Conservation (phyloP, 1,139 yeast genomes). For the Scheffersomyces illinoinensis region DNA sequence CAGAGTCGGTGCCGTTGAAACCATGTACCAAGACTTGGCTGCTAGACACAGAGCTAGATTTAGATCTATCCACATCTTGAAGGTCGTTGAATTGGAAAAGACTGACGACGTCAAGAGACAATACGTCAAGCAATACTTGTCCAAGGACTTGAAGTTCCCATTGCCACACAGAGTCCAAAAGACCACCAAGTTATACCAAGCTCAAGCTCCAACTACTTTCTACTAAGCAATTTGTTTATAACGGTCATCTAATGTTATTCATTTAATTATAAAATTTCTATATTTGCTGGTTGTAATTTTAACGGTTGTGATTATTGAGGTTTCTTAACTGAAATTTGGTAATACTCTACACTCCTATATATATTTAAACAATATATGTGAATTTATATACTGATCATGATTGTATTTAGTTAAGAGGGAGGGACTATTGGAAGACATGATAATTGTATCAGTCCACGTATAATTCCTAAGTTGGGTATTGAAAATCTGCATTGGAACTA, state of each 20-base stretch:
- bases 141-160: conserved; percentile 99
- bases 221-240: conserved; percentile 51
- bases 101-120: conserved; percentile 98
- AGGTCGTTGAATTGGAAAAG: conserved; percentile 98
- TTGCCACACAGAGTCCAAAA: conserved; percentile 99
- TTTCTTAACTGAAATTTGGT: background rate
- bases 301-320: conserved; percentile 1
- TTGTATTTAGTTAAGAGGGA: background rate
- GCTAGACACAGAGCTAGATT: conserved; percentile 99
- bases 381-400: background rate
- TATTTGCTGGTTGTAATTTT: conserved; percentile 1
- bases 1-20: conserved; percentile 98
- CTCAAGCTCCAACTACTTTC: conserved; percentile 96
- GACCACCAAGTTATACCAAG: conserved; percentile 83
- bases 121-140: conserved; percentile 95
- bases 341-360: background rate
- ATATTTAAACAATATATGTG: background rate
- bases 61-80: conserved; percentile 97
- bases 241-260: background rate
- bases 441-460: background rate
- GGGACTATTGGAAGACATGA: background rate
- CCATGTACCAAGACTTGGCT: conserved; percentile 99
- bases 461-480: no score
- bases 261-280: background rate
- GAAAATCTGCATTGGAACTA: background rate